A percentile compares a stretch with the other conserved stretches of the same genome.
Conservation (phyloP, 805 yeast genomes). For the Pichia rugopelliculosa region DNA sequence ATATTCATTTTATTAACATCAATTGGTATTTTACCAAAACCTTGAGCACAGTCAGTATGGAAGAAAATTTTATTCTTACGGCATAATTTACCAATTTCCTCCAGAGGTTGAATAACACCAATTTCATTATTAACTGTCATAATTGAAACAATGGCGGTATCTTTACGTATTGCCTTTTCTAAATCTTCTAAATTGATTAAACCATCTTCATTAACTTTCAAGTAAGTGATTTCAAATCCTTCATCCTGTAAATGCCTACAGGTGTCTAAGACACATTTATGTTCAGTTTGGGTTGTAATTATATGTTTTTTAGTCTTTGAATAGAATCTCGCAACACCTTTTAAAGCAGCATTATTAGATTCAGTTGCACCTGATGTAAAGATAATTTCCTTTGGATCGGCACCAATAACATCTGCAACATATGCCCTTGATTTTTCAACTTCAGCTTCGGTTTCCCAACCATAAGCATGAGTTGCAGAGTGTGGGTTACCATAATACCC, state of each 20-base stretch:
- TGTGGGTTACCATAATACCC: constrained; percentile 98
- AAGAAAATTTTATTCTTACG: constrained; percentile 83
- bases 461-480: constrained; percentile 92
- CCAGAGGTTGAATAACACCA: constrained; percentile 94
- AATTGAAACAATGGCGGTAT: constrained; percentile 81
- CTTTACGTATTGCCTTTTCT: constrained; percentile 79
- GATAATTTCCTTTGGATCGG: constrained; percentile 94
- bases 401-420: constrained; percentile 77
- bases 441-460: constrained; percentile 96
- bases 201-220: constrained; percentile 79
- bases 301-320: constrained; percentile 84
- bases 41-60: constrained; percentile 98
- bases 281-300: constrained; percentile 95
- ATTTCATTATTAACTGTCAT: constrained; percentile 99
- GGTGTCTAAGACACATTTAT: constrained; percentile 96
- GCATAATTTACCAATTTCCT: constrained; percentile 87
- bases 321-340: constrained; percentile 94
- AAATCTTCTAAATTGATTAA: constrained; percentile 70
- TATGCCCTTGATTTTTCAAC: constrained; percentile 82
- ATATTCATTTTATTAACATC: constrained; percentile 92
- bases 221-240: constrained; percentile 91
- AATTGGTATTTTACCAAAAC: constrained; percentile 85
- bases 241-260: constrained; percentile 93
- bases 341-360: constrained; percentile 87
- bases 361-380: constrained; percentile 99